Conservation (phyloP, 2,329 filamentous ascomycete genomes). For the Pseudogymnoascus sp. region DNA sequence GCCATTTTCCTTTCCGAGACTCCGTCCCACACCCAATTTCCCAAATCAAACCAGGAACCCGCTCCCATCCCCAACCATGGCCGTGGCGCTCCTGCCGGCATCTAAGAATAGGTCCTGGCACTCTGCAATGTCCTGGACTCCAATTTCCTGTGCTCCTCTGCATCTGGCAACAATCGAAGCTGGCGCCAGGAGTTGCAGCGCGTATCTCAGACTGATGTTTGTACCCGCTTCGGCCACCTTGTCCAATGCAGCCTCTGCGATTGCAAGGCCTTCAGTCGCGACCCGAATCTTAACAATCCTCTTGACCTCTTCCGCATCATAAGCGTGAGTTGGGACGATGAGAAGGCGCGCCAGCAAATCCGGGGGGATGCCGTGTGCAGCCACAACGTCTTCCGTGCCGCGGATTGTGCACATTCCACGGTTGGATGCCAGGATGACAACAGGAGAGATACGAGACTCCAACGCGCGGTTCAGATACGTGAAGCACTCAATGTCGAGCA, state of each 20-base stretch:
- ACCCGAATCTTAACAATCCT: constrained; percentile 81
- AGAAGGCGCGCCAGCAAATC: constrained; percentile 91
- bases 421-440: constrained; percentile 96
- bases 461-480: constrained; percentile 98
- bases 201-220: constrained; percentile 85
- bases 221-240: constrained; percentile 83
- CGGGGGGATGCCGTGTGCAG: constrained; percentile 87
- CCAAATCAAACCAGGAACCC: constrained; percentile 45
- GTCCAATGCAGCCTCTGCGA: constrained; percentile 76
- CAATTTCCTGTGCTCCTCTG: constrained; percentile 69
- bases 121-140: constrained; percentile 69
- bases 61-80: constrained; percentile 57
- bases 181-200: constrained; percentile 68
- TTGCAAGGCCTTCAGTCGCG: constrained; percentile 69
- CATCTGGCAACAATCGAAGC: constrained; percentile 78
- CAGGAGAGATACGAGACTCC: constrained; percentile 88
- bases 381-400: constrained; percentile 72
- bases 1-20: constrained; percentile 10
- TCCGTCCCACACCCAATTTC: constrained; percentile 10
- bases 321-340: constrained; percentile 90
- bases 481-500: constrained; percentile 99
- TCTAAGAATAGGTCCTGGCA: constrained; percentile 81
- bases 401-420: constrained; percentile 89
- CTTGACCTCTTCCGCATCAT: constrained; percentile 83
- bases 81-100: constrained; percentile 66